Evolutionary conservation across 345 rosid species (phyloP).

Genomic region (Salix viminalis): DNA sequence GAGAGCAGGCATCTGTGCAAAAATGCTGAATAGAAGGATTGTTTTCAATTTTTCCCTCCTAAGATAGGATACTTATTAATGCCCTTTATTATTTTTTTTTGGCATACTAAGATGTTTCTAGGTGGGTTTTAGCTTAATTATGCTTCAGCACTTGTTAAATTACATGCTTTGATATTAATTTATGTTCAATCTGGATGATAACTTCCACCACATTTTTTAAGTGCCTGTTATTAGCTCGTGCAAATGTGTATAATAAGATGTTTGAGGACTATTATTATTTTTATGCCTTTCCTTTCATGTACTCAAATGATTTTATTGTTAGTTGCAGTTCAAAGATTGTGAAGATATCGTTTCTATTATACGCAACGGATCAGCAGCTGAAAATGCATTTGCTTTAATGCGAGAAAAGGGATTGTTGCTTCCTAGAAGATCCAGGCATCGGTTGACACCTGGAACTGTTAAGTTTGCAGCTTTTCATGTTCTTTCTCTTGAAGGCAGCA

Average conservation of each 20-base stretch:
- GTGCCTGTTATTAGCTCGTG: slow-evolving; percentile 2
- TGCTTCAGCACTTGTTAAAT: not conserved
- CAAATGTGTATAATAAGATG: not conserved
- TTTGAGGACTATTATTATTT: not conserved
- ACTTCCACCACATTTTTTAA: not conserved
- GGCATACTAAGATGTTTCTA: not conserved
- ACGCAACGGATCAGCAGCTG: slow-evolving; percentile 97
- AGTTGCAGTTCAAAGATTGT: slow-evolving; percentile 75
- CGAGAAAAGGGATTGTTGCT: slow-evolving; percentile 86
- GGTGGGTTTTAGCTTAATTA: not conserved
- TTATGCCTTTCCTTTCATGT: slow-evolving; percentile 9
- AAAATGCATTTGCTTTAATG: slow-evolving; percentile 84
- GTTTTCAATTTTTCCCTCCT: not conserved
- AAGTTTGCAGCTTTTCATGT: slow-evolving; percentile 99
- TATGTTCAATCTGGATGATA: not conserved
- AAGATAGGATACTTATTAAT: not conserved
- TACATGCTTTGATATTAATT: not conserved
- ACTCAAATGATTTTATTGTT: not conserved
- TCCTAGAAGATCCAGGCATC: slow-evolving; percentile 92
- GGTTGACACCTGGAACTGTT: slow-evolving; percentile 98
- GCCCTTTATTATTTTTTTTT: not conserved
- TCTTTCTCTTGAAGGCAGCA: slow-evolving; percentile 93
- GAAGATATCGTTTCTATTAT: slow-evolving; percentile 66
- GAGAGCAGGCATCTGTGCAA: not conserved
- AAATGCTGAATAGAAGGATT: not conserved